Base-by-base conservation (phyloP, 1,284 basidiomycete genomes). In the Puccinia horiana region DNA sequence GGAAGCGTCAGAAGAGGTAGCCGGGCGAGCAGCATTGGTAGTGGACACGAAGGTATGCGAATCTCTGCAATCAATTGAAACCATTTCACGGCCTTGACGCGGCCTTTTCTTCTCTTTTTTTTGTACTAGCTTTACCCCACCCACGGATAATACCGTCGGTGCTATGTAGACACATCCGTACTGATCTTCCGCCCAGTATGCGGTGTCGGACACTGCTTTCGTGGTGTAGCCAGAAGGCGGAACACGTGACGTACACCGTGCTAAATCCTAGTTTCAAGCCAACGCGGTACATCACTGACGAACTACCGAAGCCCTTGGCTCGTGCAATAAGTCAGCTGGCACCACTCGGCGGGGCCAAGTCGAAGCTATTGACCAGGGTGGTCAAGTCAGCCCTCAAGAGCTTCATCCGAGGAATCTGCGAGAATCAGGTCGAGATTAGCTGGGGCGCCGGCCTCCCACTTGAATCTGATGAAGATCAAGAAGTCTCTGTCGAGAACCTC, bases 21-120 rank as follows among this genome's bases (percentile, higher is more conserved):
- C 69, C 58, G 76, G 32, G 76, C 76, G 29, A 78, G 76, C 49
- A 78, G 76, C 42, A 78, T 78, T n/a, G 76, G 76, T 23, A 78
- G 65, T 67, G 76, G 76, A 29, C 63, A 78, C 49, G 76, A 78
- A 69, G 76, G 76, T 70, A 18, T 23, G 16, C 49, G 20, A 11
- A 52, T 69, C n/a, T 49, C 20, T 40, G 9, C 26, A 16, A 26
- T 26, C 8, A 29, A 14, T 26, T 49, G 40, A 11, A n/a, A 44
- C 26, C 54, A 29, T 69, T 11, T n/a, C 47, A 20, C 20, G 58
- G 44, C 14, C 35, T 58, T 61, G 74, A 56, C 72, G 26, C 42
- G 26, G n/a, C 42, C 18, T 52, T 49, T 52, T 44, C 32, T 35
- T 47, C 44, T 23, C 42, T 54, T 54, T 69, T 29, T 14, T 40